Percentiles rank a stretch among this genome's conserved stretches.
These are phyloP conservation scores for Solanum raphanifolium DNA, from an alignment of 257 asterid species.

Conservation along the genomic window DNA sequence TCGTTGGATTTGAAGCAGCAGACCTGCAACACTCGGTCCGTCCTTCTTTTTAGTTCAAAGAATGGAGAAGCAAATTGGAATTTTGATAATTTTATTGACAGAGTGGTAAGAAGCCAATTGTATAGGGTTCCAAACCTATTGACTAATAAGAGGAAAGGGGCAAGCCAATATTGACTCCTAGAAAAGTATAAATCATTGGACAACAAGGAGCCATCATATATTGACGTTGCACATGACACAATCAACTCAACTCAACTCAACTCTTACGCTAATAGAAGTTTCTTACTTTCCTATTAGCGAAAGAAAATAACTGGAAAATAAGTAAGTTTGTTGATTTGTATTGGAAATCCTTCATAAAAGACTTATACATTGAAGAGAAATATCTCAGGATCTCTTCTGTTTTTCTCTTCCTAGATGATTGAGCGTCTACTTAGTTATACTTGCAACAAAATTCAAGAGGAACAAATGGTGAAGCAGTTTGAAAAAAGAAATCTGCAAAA, in stretches of 20 bases:
- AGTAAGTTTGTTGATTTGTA: not conserved
- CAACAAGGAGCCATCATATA: not conserved
- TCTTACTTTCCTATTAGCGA: slow-evolving; percentile 13
- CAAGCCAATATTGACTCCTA: not conserved
- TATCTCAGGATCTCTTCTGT: not conserved
- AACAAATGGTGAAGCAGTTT: not conserved
- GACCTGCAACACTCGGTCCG: not conserved
- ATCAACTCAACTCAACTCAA: slow-evolving; percentile 8
- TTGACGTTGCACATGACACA: not conserved
- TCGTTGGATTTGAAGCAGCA: not conserved
- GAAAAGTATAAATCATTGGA: not conserved
- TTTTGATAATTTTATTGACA: not conserved
- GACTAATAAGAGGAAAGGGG: not conserved
- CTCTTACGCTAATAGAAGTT: slow-evolving; percentile 6
- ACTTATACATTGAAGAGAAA: not conserved
- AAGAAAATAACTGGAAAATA: not conserved
- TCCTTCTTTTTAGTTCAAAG: not conserved
- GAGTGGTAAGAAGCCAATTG: not conserved
- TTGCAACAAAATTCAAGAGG: not conserved
- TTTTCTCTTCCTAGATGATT: not conserved
- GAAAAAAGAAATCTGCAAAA: not conserved
- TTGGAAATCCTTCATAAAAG: not conserved
- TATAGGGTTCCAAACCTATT: not conserved
- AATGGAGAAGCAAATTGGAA: not conserved
- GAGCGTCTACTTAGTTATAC: not conserved